These are phyloP conservation scores for Verticillium alfalfae DNA, from an alignment of 2,329 filamentous ascomycete species.

Conservation along the genomic window DNA sequence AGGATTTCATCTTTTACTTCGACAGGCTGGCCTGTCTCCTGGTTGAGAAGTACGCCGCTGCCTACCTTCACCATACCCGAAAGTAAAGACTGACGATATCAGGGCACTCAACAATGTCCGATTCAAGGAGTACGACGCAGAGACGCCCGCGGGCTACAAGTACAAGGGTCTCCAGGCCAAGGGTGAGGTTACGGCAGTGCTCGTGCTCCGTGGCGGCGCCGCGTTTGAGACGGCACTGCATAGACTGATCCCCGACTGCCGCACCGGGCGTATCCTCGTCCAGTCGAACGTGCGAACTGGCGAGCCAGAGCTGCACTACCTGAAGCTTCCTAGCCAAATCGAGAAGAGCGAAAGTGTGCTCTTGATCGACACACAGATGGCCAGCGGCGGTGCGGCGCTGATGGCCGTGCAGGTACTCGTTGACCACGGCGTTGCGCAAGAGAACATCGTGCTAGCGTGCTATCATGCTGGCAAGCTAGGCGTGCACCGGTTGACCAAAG, in stretches of 20 bases:
- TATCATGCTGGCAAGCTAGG: conserved; percentile 84
- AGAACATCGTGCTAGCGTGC: conserved; percentile 86
- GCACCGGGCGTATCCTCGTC: conserved; percentile 82
- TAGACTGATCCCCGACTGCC: conserved; percentile 87
- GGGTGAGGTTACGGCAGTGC: conserved; percentile 77
- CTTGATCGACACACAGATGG: conserved; percentile 90
- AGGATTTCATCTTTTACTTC: conserved; percentile 98
- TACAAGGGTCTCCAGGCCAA: conserved; percentile 69
- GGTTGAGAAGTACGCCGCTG: conserved; percentile 60
- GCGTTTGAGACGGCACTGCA: conserved; percentile 84
- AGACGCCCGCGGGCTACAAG: conserved; percentile 62
- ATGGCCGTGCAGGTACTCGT: conserved; percentile 97
- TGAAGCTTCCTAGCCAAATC: conserved; percentile 73
- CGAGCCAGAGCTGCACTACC: conserved; percentile 89
- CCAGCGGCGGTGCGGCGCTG: conserved; percentile 74
- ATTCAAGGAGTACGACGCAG: conserved; percentile 58
- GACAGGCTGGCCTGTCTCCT: conserved; percentile 81
- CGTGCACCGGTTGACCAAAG: conserved; percentile 76
- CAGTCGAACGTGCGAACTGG: conserved; percentile 81
- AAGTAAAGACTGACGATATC: background rate
- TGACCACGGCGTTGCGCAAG: conserved; percentile 82
- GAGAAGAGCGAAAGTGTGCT: conserved; percentile 73
- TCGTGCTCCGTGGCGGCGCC: conserved; percentile 82
- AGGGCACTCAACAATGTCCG: conserved; percentile 73
- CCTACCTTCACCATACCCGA: too few species aligned